Evolutionary conservation across 495 filamentous ascomycete species (phyloP).

Genomic region (Aspergillus haitiensis): DNA sequence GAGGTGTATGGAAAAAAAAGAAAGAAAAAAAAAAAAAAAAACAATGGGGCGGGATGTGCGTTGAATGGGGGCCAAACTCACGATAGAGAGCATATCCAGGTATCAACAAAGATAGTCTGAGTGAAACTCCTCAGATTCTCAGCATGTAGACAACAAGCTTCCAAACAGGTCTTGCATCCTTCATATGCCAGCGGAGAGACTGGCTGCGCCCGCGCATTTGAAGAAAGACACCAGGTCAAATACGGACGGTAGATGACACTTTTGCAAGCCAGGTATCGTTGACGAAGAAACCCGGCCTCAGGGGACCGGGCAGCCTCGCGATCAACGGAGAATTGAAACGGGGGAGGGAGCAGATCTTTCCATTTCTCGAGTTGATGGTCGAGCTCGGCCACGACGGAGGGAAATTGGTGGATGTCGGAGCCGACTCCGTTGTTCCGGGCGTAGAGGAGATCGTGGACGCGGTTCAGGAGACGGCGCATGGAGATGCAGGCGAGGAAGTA

Average conservation of each 20-base stretch:
- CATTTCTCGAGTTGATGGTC: conserved; percentile 47
- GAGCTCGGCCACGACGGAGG: conserved; percentile 41
- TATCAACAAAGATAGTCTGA: conserved; percentile 48
- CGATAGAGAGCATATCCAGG: conserved; percentile 52
- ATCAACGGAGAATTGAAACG: conserved; percentile 39
- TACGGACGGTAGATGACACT: conserved; percentile 52
- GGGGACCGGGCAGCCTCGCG: conserved; percentile 24
- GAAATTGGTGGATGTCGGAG: conserved; percentile 40
- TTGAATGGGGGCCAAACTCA: conserved; percentile 22
- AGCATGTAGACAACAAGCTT: conserved; percentile 44
- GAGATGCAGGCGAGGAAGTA: conserved; percentile 20
- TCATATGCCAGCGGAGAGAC: conserved; percentile 29
- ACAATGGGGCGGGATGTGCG: too few species aligned
- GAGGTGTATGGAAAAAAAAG: background rate
- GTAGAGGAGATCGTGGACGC: conserved; percentile 19
- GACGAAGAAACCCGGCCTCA: conserved; percentile 42
- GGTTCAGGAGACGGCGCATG: conserved; percentile 17
- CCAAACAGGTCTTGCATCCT: conserved; percentile 39
- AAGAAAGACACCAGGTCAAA: conserved; percentile 43
- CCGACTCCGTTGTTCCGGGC: conserved; percentile 16
- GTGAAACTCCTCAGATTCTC: conserved; percentile 38
- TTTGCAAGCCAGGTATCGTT: conserved; percentile 48
- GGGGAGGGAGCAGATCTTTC: conserved; percentile 40
- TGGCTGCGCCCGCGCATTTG: conserved; percentile 16
- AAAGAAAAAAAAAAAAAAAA: background rate